These are phyloP conservation scores for Podosphaera fusca DNA, from an alignment of 2,329 filamentous ascomycete genomes.

Conservation along the genomic window DNA sequence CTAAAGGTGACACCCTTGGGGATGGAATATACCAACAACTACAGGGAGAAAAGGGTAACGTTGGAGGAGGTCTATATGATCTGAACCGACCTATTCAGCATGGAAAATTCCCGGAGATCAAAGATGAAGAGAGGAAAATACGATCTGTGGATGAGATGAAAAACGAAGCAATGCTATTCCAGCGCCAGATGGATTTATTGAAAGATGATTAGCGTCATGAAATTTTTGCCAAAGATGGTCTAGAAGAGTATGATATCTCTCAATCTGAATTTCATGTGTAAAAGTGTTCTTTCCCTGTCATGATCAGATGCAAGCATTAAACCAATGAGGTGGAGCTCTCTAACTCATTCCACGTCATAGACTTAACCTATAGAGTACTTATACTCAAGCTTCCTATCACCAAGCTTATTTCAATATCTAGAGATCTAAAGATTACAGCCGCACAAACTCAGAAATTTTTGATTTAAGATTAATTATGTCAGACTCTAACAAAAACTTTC, in stretches of 20 bases:
- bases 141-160: slow-evolving; percentile 56
- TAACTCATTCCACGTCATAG: background rate
- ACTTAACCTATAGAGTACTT: background rate
- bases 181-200: slow-evolving; percentile 10
- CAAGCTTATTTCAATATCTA: background rate
- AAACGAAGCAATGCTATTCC: slow-evolving; percentile 37
- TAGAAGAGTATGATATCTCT: background rate
- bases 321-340: background rate
- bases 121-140: slow-evolving; percentile 44
- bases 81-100: slow-evolving; percentile 24
- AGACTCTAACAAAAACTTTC: slow-evolving; percentile 10
- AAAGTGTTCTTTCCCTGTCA: background rate
- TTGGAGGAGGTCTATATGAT: slow-evolving; percentile 48
- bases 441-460: background rate
- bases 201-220: background rate
- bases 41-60: slow-evolving; percentile 65
- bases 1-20: slow-evolving; percentile 26
- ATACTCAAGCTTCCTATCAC: background rate
- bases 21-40: slow-evolving; percentile 68
- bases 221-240: background rate
- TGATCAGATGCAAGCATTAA: background rate
- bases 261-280: background rate
- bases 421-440: background rate
- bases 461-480: slow-evolving; percentile 6
- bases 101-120: slow-evolving; percentile 42